Evolutionary conservation across 163 green algal species (phyloP).

Genomic region (Prototheca stagnorum): DNA sequence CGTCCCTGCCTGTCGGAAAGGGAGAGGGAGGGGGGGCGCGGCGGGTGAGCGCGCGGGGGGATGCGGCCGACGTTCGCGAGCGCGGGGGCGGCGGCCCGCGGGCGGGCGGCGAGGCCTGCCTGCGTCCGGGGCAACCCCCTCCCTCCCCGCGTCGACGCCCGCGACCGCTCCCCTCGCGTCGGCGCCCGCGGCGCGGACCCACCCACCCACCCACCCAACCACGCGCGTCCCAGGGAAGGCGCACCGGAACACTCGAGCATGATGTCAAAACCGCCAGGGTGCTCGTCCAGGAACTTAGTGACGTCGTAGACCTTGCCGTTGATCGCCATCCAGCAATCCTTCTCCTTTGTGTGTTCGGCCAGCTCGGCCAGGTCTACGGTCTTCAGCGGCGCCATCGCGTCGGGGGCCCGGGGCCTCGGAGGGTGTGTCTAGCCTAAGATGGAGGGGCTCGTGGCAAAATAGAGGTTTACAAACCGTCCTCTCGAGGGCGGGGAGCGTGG

Average conservation of each 20-base stretch:
- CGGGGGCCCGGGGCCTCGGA: constrained; percentile 2
- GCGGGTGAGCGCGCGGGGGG: neutral
- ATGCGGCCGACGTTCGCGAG: neutral
- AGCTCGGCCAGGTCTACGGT: constrained; percentile 22
- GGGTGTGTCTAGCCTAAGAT: too few relatives aligned
- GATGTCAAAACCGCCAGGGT: constrained; percentile 85
- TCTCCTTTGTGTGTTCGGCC: constrained; percentile 37
- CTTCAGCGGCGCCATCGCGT: constrained; percentile 5
- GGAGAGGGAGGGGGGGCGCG: neutral
- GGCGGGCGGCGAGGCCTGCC: too few relatives aligned
- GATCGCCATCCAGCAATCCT: constrained; percentile 68
- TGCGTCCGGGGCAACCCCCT: too few relatives aligned
- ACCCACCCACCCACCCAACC: too few relatives aligned
- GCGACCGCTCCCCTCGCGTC: too few relatives aligned
- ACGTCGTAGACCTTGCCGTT: constrained; percentile 80
- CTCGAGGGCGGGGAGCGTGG: too few relatives aligned
- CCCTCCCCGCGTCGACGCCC: too few relatives aligned
- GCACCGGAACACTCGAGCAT: too few relatives aligned
- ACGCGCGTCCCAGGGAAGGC: too few relatives aligned
- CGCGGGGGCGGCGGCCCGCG: neutral
- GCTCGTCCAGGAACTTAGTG: constrained; percentile 86
- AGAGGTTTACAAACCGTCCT: too few relatives aligned
- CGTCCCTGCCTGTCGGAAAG: constrained; percentile 73
- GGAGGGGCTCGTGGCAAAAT: too few relatives aligned
- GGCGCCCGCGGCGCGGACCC: too few relatives aligned